Base-by-base conservation (phyloP, 2,329 filamentous ascomycete species). In the Dryadomyces quercivorus region DNA sequence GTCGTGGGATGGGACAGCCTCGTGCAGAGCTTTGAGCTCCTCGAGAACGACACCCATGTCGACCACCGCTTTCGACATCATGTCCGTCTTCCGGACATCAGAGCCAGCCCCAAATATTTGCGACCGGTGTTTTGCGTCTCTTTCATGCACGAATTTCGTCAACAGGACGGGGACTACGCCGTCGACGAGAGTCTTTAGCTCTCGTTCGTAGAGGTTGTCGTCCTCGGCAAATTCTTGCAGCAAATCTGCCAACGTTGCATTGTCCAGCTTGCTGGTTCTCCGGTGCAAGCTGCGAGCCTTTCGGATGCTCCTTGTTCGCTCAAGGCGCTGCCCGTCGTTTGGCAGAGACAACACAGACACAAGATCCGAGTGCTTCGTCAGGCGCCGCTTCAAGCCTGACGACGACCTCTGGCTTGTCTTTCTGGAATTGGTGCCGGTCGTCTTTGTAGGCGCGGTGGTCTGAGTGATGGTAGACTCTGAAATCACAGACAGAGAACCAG, bases 121-220 rank as follows among this genome's bases (percentile, higher is more conserved):
- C 20, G 81, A 78, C 3, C 81, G 78, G 50, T 82, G 75, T 15
- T 78, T 77, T 1, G 26, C 38, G 7, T 80, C 78, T 58, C 83
- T 80, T 1, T 82, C 82, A 57, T 86, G 86, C 13, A 96, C 77
- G 9, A 95, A 87, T 60, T 90, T 88, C 10, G 85, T 88, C 52
- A 98, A 72, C 2, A 98, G 77, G 2, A 97, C 92, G 0, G 93
- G 93, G 55, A 98, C 88, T 21, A 98, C 92, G 55, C 93, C 93
- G 62, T 95, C 91, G 8, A 97, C 91, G 36, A 98, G 71, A 0
- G 93, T 96, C 64, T 90, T 89, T 36, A 98, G 76, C 68, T 98
- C 93, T 54, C 91, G 81, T 69, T 86, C 85, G 65, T 97, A 98
- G 61, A 93, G 86, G 47, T 80, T 73, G 68, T 98, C 93, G 61